Evolutionary conservation across 495 filamentous ascomycete genomes (phyloP), one percentile per base, ranked within the genome.

Genomic region (Hypoxylon perforatum): DNA sequence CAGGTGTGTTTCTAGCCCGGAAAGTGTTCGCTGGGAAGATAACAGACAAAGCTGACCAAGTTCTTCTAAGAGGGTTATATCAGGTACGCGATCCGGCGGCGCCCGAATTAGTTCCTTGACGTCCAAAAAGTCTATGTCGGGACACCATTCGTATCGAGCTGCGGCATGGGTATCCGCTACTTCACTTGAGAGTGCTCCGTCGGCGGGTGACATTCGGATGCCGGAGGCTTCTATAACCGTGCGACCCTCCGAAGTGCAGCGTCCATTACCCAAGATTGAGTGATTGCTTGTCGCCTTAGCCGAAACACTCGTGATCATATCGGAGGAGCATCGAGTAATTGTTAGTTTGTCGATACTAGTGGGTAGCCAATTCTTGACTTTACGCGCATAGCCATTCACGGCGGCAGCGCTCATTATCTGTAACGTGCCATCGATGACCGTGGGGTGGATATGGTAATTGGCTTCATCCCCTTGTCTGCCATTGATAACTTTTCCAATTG

Each of bases 381-480:
- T 65, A 44, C 65, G 73, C 15, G 52, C 51, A 8, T 61, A 33
- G 6, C 75, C 74, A 8, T 65, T 64, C 36, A 52, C 66, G 9
- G 57, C 55, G 6, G 78, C 76, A 8, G 72, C 71, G 2, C 59
- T 63, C 15, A 75, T 3, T 4, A 77, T 55, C 49, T 82, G 80
- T 17, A 82, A 53, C 10, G 68, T 71, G 9, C 51, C 57, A 57
- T 82, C 78, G 7, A 82, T 76, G 9, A 66, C 55, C 1, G 69
- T 70, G 9, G 80, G 79, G 47, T 83, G 80, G 4, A 81, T 48
- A 4, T 63, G 47, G 59, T 76, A 81, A 36, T 70, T 52, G 19
- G 67, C 25, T 21, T 70, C 67, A 47, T 57, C 61, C 11, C 59
- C 65, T 44, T 65, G 63, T 44, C 55, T 46, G 19, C 63, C 49